Evolutionary conservation across 306 rosid species (phyloP), one percentile per base, ranked within the genome.

Genomic region (Malus sieversii): DNA sequence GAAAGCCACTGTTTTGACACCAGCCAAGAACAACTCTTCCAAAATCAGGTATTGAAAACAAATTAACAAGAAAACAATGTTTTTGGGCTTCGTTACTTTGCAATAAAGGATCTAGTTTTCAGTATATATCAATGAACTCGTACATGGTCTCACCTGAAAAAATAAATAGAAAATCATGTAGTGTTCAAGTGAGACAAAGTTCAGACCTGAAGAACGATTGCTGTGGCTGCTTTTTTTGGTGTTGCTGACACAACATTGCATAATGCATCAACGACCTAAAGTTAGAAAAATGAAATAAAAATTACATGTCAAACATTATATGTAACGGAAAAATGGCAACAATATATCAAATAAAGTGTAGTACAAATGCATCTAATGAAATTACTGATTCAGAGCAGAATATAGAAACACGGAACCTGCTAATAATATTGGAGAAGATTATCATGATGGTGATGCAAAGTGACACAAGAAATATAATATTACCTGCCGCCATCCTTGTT

Each of bases 401-500:
- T 46, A 60, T 48, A 57, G 23, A 57, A 72, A 33, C 6, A 4
- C 8, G 10, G 19, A 57, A 57, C n/a, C 32, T 35, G 22, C 42
- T 32, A 55, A 20, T 32, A 52, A 52, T 25, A 55, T 40, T 57
- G 33, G n/a, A 55, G 65, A 57, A 6, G 27, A 12, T 32, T 20
- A 33, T 19, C n/a, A 3, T 32, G 45, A 64, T 4, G 1, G 46
- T 59, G 30, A 60, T 10, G 45, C 59, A 73, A 80, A 66, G 70
- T 29, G 77, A 80, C 32, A 59, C 42, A 20, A 68, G 40, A 80
- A 23, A 70, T 58, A 77, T 38, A 59, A 66, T 51, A 74, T 51
- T 88, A 94, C 98, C 96, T 94, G 98, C 77, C 96, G 86, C 97
- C 98, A 94, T 46, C 98, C 98, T 87, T 94, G 98, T 73, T 94